Conservation (phyloP, 257 asterid genomes). For the Lantana camara region DNA sequence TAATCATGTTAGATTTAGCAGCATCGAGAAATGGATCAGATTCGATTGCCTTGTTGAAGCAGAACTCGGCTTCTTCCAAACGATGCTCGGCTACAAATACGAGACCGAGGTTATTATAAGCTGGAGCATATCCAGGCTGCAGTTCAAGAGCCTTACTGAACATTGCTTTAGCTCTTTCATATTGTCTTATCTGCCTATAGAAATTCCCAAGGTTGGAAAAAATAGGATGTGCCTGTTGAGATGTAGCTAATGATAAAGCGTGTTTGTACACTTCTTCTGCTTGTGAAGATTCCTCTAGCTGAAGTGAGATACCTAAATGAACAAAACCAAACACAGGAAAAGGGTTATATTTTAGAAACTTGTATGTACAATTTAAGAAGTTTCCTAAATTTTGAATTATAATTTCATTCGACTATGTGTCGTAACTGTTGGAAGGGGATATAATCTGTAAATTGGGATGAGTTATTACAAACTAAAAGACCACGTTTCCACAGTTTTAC, state of each 20-base stretch:
- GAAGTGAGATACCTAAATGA: slow-evolving; percentile 85
- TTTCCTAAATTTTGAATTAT: too few species aligned
- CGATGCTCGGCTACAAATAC: slow-evolving; percentile 87
- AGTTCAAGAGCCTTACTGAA: slow-evolving; percentile 83
- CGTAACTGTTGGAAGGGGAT: too few species aligned
- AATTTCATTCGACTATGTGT: too few species aligned
- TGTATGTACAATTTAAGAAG: too few species aligned
- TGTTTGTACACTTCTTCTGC: slow-evolving; percentile 88
- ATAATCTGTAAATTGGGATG: too few species aligned
- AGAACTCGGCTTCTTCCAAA: slow-evolving; percentile 78
- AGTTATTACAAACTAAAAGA: not conserved
- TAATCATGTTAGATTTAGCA: slow-evolving; percentile 81
- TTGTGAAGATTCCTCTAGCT: slow-evolving; percentile 67
- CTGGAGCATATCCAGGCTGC: slow-evolving; percentile 98
- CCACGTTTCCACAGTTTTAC: not conserved
- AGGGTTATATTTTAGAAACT: not conserved
- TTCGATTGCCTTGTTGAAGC: slow-evolving; percentile 83
- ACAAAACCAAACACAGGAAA: not conserved
- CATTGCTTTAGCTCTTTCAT: slow-evolving; percentile 83
- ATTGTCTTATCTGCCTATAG: slow-evolving; percentile 71
- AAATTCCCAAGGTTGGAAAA: slow-evolving; percentile 89
- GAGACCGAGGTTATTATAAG: slow-evolving; percentile 95
- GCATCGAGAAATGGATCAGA: slow-evolving; percentile 89
- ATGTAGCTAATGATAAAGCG: slow-evolving; percentile 68
- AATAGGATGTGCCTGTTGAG: slow-evolving; percentile 74